These are phyloP conservation scores for Solanum chacoense DNA, from an alignment of 305 asterid genomes.

Conservation along the genomic window DNA sequence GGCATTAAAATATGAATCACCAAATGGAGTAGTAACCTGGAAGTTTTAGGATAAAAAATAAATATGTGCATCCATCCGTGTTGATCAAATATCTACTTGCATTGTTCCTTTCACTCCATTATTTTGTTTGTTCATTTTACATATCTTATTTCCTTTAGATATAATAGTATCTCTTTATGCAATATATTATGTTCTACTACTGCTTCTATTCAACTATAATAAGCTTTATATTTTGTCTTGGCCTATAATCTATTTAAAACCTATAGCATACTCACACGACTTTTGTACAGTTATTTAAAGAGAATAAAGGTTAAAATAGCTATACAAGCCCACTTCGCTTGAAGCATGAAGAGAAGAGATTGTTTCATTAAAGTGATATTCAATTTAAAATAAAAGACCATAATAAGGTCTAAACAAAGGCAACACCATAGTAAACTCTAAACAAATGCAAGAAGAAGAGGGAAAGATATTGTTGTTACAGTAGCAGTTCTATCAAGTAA, in stretches of 20 bases:
- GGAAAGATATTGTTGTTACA: not conserved
- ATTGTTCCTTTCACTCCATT: too few species aligned
- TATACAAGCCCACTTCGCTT: not conserved
- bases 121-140: too few species aligned
- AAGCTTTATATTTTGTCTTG: constrained; percentile 10
- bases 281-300: not conserved
- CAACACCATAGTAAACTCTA: not conserved
- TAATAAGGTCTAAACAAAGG: not conserved
- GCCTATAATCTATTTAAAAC: not conserved
- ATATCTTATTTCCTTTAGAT: too few species aligned
- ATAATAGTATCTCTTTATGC: constrained; percentile 6
- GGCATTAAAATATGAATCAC: too few species aligned
- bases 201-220: not conserved
- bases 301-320: not conserved
- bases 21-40: too few species aligned
- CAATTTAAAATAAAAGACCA: not conserved
- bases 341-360: not conserved
- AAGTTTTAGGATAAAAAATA: too few species aligned
- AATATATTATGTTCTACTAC: constrained; percentile 6
- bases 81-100: too few species aligned
- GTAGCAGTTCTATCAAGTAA: not conserved
- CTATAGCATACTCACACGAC: not conserved
- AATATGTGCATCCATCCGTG: too few species aligned
- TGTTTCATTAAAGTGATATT: not conserved
- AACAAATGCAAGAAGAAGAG: not conserved